Percentiles rank a stretch among this genome's conserved stretches.
Conservation (phyloP, 306 rosid species). For the Rubus idaeus region DNA sequence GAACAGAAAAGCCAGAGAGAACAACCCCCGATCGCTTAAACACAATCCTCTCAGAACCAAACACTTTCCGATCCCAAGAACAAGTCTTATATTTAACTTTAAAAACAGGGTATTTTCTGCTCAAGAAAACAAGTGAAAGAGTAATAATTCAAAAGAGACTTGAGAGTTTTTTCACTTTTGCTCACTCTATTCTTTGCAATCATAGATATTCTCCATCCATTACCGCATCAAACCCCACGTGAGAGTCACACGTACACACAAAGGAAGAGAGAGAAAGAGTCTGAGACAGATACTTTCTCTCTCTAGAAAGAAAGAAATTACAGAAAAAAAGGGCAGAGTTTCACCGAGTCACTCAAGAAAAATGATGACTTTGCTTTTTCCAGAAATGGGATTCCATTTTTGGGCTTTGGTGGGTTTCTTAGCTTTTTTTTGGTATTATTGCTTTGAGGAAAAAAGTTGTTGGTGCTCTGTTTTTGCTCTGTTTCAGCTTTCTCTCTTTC, state of each 20-base stretch:
- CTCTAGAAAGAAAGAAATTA: slow-evolving; percentile 8
- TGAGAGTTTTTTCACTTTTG: slow-evolving; percentile 24
- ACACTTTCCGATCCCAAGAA: slow-evolving; percentile 56
- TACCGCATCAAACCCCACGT: slow-evolving; percentile 53
- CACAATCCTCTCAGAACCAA: slow-evolving; percentile 36
- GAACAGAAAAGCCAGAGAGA: slow-evolving; percentile 44
- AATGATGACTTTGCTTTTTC: slow-evolving; percentile 30
- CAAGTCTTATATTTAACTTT: slow-evolving; percentile 23
- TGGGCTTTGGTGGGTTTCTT: slow-evolving; percentile 14
- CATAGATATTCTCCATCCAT: slow-evolving; percentile 43
- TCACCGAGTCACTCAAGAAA: slow-evolving; percentile 17
- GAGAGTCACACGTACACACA: slow-evolving; percentile 40
- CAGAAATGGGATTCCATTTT: slow-evolving; percentile 23
- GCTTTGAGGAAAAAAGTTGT: slow-evolving; percentile 12
- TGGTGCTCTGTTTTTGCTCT: slow-evolving; percentile 13
- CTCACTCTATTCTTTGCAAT: slow-evolving; percentile 25
- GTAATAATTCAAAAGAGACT: slow-evolving; percentile 23
- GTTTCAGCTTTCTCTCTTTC: neutral
- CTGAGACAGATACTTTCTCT: slow-evolving; percentile 14
- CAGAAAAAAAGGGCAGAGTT: neutral
- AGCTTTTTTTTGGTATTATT: slow-evolving; percentile 15
- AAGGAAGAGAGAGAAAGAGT: neutral
- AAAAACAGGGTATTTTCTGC: neutral
- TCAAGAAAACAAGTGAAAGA: neutral
- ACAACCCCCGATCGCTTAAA: slow-evolving; percentile 45